Base-by-base conservation (phyloP, 202 grass and related monocot species). In the Setaria italica region DNA sequence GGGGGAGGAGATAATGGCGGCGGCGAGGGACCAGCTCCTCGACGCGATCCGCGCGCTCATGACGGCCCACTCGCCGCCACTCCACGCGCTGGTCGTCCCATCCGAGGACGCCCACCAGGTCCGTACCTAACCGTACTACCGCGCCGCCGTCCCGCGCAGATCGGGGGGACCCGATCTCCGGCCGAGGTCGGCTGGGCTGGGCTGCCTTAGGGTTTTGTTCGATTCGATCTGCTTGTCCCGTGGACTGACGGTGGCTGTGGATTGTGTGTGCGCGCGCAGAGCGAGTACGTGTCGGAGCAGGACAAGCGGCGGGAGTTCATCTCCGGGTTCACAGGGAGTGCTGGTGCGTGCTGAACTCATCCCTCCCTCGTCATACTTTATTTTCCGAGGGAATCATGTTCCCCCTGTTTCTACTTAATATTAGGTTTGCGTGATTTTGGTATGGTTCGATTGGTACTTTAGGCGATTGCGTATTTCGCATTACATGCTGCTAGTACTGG, bases 61-160 rank as follows among this genome's bases (percentile, higher is more conserved):
- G 96, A 85, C 88, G 39, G 77, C 88, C 20, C 96, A 99, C 80
- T 88, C 86, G 51, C 96, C 96, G 62, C 93, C 93, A 2, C 90
- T 99, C 50, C 47, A 94, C 79, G 96, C 91, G 50, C 88, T 99
- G 35, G 42, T 95, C 85, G 88, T 99, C 73, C 96, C 96, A 14
- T 95, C 96, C 62, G 96, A 95, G 72, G 96, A 99, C 85, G 91
- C 92, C 56, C 96, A 99, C 77, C 96, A 99, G 96, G 96, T 98
- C 9, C 25, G 65, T 62, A 9, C 16, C 25, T 59, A 56, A 9
- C 16, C 74, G 9, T n/a, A 58, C 29, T 29, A 64, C 20, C 62
- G 55, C 20, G 4, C 33, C 12, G 6, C 34, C 9, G 15, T 29
- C 63, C 50, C 21, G 39, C 55, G 62, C 65, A 46, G 57, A 77